Base-by-base conservation (phyloP, 768 basidiomycete genomes). In the Psilocybe cyanescens region DNA sequence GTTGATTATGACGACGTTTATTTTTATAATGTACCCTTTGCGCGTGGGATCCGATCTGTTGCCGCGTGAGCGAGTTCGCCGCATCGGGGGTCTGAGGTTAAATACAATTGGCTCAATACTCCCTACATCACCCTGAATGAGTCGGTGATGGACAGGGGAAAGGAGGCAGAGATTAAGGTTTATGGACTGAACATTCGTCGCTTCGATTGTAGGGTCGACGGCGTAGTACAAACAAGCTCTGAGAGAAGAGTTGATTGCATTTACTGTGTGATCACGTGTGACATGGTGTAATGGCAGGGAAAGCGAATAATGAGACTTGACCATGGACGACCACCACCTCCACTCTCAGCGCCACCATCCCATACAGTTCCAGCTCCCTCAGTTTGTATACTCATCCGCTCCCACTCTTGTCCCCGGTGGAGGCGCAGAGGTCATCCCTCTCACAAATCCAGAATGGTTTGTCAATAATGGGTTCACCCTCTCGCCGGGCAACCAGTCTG, bases 111-210 rank as follows among this genome's bases (percentile, higher is more conserved):
- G 81, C 87, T 83, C 79, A 79, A 74, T 87, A 89, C 90, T 90
- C 87, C 89, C 88, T 89, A 89, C 88, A 72, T 78, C 84, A 83
- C 81, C 83, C 80, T 75, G 70, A 72, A 68, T 59, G 63, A 71
- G 76, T 81, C 79, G 81, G 71, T 75, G 74, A 71, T 80, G 88
- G 88, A 69, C 88, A 91, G 90, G 90, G 90, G 89, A 91, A 92
- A 88, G 68, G 86, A 84, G 89, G 90, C 88, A 87, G 64, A 91
- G 76, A 90, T 82, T 61, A 65, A 86, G 28, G 33, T 35, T 64
- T 63, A 49, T 66, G 61, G 55, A 47, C 52, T 39, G 24, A 49
- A 57, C 54, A 49, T 62, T 58, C 33, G 59, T 59, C 35, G 50
- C 60, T 61, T 55, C 52, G n/a, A 24, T 39, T 45, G 33, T 31